Conservation (phyloP, 257 asterid species). For the Salvia hispanica region DNA sequence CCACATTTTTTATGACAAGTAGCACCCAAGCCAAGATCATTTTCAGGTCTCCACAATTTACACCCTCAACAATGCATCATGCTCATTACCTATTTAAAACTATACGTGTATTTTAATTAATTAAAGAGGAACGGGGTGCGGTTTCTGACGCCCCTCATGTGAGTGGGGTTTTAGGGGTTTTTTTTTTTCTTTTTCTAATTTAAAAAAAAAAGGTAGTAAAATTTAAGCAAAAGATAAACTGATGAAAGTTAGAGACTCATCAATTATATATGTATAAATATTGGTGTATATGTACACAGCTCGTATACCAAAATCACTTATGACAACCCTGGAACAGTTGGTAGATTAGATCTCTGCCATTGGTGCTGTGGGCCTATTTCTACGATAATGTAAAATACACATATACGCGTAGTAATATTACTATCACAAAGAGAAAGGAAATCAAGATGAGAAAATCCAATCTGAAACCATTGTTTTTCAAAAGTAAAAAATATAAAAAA, state of each 20-base stretch:
- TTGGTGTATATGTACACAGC: constrained; percentile 36
- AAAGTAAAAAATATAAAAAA: no score
- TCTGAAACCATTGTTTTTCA: background rate
- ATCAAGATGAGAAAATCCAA: background rate
- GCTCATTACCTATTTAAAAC: no score
- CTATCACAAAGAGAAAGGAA: no score
- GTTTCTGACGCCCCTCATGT: constrained; percentile 77
- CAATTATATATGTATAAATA: constrained; percentile 3
- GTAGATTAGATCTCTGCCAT: constrained; percentile 70
- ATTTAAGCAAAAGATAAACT: constrained; percentile 44
- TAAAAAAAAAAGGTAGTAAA: constrained; percentile 41
- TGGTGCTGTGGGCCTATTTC: constrained; percentile 50
- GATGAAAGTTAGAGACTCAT: constrained; percentile 46
- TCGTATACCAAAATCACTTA: constrained; percentile 57
- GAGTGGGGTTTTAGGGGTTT: constrained; percentile 77
- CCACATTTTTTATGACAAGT: no score
- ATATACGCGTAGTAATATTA: no score
- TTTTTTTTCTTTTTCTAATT: constrained; percentile 14
- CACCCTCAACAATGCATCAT: background rate
- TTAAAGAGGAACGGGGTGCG: constrained; percentile 11
- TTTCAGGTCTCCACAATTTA: background rate
- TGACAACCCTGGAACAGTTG: constrained; percentile 62
- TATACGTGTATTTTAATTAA: background rate
- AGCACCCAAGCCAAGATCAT: no score
- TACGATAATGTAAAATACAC: constrained; percentile 23